Percentiles rank a stretch among this genome's conserved stretches.
Conservation (phyloP, 164 flowering plant species). For the Magnolia sinica region DNA sequence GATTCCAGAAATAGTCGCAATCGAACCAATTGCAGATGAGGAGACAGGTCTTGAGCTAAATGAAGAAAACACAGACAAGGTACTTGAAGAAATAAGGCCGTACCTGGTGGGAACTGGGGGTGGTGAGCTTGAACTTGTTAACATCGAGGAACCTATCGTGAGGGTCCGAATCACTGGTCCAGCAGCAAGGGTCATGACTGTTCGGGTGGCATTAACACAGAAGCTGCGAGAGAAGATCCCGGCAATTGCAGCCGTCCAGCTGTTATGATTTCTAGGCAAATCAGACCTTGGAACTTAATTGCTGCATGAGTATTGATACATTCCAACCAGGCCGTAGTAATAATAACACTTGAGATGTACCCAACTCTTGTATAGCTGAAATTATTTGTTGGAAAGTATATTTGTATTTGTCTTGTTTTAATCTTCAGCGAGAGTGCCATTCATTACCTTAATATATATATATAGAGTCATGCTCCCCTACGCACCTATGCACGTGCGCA, state of each 20-base stretch:
- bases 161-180: slow-evolving; percentile 80
- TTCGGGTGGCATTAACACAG: slow-evolving; percentile 92
- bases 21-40: slow-evolving; percentile 78
- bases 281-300: not conserved
- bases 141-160: slow-evolving; percentile 83
- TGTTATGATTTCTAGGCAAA: slow-evolving; percentile 32
- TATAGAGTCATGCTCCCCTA: too few relatives aligned
- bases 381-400: too few relatives aligned
- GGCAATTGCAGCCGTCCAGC: slow-evolving; percentile 89
- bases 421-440: too few relatives aligned
- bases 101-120: slow-evolving; percentile 92
- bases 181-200: slow-evolving; percentile 95
- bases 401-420: too few relatives aligned
- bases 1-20: slow-evolving; percentile 88
- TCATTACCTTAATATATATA: too few relatives aligned
- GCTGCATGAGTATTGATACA: too few relatives aligned
- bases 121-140: slow-evolving; percentile 79
- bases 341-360: too few relatives aligned
- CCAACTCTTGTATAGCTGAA: too few relatives aligned
- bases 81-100: slow-evolving; percentile 93
- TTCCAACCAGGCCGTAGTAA: too few relatives aligned
- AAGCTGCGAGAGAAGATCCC: slow-evolving; percentile 93
- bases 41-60: slow-evolving; percentile 91
- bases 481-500: too few relatives aligned
- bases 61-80: slow-evolving; percentile 93